Base-by-base conservation (phyloP, 805 yeast genomes). In the Barnettozyma californica region DNA sequence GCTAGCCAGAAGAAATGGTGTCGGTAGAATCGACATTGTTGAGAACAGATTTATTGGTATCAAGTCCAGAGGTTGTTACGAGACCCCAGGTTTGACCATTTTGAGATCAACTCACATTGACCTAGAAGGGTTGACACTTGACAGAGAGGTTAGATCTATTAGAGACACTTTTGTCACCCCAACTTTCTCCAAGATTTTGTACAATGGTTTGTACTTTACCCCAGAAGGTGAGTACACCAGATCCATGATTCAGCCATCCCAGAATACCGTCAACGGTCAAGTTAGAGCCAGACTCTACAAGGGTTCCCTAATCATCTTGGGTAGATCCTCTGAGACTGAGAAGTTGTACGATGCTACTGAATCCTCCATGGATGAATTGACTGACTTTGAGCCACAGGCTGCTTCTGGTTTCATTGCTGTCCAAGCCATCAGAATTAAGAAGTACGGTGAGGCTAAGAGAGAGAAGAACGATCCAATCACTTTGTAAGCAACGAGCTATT, bases 11-110 rank as follows among this genome's bases (percentile, higher is more conserved):
- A 90, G 97, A 77, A 91, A 94, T 69, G 99, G 99, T 78, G 97
- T 94, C 53, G 99, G 99, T 70, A 90, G 99, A 79, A 86, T 94
- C 68, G 99, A 94, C 75, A 94, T 94, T 66, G 99, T 94, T 57
- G 99, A 94, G 76, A 89, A 94, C 80, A 90, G 99, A 78, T 94
- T 94, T 72, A 94, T 94, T 65, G 98, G 98, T 70, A 86, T 94
- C 71, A 94, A 94, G 73, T 91, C 98, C 55, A 89, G 99, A 79
- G 99, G 99, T 51, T 94, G 99, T 78, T 94, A 94, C 76, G 99
- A 94, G 75, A 95, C 98, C 55, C 99, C 99, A 59, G 99, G 98
- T 70, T 81, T 94, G 63, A 92, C 99, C 53, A 68, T 94, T 53
- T 83, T 94, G 72, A 89, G 99, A 81, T 70, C 81, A 48, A 87